These are phyloP conservation scores for Pseudognaphalium luteoalbum DNA, from an alignment of 129 eudicot genomes.

Conservation along the genomic window DNA sequence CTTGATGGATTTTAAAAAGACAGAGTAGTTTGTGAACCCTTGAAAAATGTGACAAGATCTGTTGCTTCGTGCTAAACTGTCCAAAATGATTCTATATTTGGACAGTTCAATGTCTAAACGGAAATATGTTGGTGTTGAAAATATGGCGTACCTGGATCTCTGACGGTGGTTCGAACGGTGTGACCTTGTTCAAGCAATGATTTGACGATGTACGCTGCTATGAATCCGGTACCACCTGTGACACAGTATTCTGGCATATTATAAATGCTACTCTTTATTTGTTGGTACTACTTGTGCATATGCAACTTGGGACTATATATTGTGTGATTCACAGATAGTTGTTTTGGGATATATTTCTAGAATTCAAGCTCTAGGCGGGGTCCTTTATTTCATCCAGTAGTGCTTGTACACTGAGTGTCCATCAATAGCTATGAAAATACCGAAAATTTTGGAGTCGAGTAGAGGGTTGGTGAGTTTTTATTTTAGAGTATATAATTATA, in stretches of 20 bases:
- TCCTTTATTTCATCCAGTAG: not conserved
- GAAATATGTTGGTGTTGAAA: not conserved
- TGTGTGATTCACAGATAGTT: not conserved
- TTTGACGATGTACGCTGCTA: constrained; percentile 71
- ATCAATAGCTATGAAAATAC: too few species aligned
- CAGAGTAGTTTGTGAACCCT: too few species aligned
- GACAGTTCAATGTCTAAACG: not conserved
- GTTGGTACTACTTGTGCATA: constrained; percentile 7
- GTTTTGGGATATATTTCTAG: not conserved
- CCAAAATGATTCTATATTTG: not conserved
- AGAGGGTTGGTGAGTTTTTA: constrained; percentile 16
- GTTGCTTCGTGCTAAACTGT: too few species aligned
- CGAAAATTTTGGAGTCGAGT: not conserved
- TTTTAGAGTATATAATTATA: not conserved
- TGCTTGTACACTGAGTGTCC: not conserved
- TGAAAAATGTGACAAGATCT: too few species aligned
- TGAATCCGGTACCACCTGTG: constrained; percentile 89
- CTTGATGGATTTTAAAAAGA: not conserved
- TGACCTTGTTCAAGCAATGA: constrained; percentile 64
- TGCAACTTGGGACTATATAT: not conserved
- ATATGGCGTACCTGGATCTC: constrained; percentile 69
- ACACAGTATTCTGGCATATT: constrained; percentile 80
- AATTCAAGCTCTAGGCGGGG: not conserved
- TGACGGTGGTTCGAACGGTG: constrained; percentile 63
- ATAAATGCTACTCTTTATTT: constrained; percentile 11